Percentiles rank a stretch among this genome's conserved stretches.
phyloP scores from a whole-genome alignment of 257 asterid genomes.

The Nicotiana benthamiana region DNA sequence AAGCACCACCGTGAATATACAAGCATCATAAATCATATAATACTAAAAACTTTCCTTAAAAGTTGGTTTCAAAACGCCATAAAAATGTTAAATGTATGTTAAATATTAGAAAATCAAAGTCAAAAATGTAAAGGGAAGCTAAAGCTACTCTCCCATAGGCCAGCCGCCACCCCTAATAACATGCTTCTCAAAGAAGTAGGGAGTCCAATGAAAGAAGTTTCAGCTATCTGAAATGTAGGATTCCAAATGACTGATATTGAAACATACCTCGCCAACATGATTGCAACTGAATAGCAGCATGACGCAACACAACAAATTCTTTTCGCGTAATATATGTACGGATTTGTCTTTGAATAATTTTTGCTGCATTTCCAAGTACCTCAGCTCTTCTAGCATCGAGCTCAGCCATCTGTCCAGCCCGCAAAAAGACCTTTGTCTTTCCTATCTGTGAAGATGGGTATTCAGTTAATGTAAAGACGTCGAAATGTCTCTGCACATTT shows the following conservation, averaged over 20 bases:
- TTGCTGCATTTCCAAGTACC: slow-evolving; percentile 98
- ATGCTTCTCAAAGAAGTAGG: background rate
- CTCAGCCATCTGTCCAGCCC: slow-evolving; percentile 99
- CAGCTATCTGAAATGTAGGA: slow-evolving; percentile 10
- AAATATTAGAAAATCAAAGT: background rate
- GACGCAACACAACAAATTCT: slow-evolving; percentile 67
- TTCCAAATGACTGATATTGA: slow-evolving; percentile 1
- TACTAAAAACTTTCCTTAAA: background rate
- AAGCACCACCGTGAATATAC: background rate
- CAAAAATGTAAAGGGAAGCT: background rate
- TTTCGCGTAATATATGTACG: slow-evolving; percentile 84
- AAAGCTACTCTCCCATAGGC: background rate
- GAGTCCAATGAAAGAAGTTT: slow-evolving; percentile 4
- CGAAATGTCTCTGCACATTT: background rate
- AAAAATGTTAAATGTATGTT: background rate
- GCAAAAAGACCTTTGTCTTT: slow-evolving; percentile 86
- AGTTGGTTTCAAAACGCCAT: background rate
- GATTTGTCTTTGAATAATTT: slow-evolving; percentile 85
- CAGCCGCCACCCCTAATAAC: background rate
- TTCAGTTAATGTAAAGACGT: background rate
- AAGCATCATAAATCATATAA: background rate
- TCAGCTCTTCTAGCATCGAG: slow-evolving; percentile 93
- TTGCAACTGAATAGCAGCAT: slow-evolving; percentile 79
- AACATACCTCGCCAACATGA: slow-evolving; percentile 97
- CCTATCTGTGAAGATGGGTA: slow-evolving; percentile 68